These are phyloP conservation scores for Plasmodium gaboni DNA, from an alignment of 169 alveolate genomes.

Conservation along the genomic window DNA sequence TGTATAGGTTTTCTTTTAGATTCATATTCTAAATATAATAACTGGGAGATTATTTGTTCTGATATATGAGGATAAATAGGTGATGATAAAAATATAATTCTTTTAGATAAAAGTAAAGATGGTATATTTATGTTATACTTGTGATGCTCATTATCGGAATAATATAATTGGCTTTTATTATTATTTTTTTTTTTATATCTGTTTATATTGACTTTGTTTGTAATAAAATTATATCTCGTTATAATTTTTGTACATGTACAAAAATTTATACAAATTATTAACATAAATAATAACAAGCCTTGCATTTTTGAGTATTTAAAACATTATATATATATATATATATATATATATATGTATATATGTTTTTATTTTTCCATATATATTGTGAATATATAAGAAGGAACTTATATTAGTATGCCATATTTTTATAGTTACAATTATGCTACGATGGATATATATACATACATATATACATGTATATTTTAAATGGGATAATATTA, in stretches of 20 bases:
- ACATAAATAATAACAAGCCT: not conserved
- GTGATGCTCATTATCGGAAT: constrained; percentile 28
- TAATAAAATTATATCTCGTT: constrained; percentile 23
- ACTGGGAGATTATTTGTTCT: constrained; percentile 81
- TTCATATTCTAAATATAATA: constrained; percentile 81
- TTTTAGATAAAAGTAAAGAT: constrained; percentile 79
- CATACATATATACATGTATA: too few species aligned
- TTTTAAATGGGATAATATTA: too few species aligned
- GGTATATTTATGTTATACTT: constrained; percentile 60
- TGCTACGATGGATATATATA: too few species aligned
- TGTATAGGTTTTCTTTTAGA: constrained; percentile 84
- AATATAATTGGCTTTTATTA: not conserved
- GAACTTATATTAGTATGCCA: too few species aligned
- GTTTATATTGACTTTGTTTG: constrained; percentile 2
- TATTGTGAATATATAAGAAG: too few species aligned
- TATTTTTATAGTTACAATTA: too few species aligned
- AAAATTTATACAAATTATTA: constrained; percentile 14
- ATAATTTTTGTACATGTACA: constrained; percentile 21
- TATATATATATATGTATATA: too few species aligned
- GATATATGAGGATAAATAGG: constrained; percentile 83
- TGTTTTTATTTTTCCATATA: too few species aligned
- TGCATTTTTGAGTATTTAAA: constrained; percentile 9
- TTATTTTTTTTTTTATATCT: not conserved
- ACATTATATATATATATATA: too few species aligned
- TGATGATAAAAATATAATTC: constrained; percentile 81